phyloP scores from a whole-genome alignment of 2,329 filamentous ascomycete genomes.

The Didymella keratinophila region DNA sequence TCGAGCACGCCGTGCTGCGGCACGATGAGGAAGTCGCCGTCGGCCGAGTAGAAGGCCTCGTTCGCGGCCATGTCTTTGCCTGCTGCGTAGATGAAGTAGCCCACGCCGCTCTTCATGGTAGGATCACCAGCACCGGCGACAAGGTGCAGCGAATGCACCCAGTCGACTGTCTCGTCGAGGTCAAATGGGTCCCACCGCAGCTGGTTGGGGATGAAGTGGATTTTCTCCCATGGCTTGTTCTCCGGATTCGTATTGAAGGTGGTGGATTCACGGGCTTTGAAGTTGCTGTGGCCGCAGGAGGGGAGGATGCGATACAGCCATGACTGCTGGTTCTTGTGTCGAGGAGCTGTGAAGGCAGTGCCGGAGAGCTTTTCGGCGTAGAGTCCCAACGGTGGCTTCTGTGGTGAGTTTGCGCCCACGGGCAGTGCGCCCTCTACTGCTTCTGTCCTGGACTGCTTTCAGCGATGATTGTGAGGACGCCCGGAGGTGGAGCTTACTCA shows the following conservation, averaged over 20 bases:
- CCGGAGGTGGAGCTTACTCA: constrained; percentile 65
- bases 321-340: constrained; percentile 64
- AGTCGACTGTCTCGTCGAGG: constrained; percentile 72
- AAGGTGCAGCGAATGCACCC: constrained; percentile 73
- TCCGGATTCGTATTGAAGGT: constrained; percentile 61
- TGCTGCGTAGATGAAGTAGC: constrained; percentile 81
- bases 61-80: constrained; percentile 78
- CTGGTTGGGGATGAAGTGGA: constrained; percentile 81
- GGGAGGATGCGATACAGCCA: constrained; percentile 67
- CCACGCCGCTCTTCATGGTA: constrained; percentile 78
- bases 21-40: constrained; percentile 72
- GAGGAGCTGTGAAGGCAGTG: constrained; percentile 66
- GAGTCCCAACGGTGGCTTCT: constrained; percentile 78
- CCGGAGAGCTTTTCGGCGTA: constrained; percentile 78
- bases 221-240: constrained; percentile 61
- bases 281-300: constrained; percentile 65
- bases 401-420: constrained; percentile 79
- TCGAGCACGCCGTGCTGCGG: constrained; percentile 71
- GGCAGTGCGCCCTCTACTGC: constrained; percentile 78
- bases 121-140: constrained; percentile 83
- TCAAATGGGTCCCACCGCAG: constrained; percentile 82
- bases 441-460: constrained; percentile 66
- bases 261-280: constrained; percentile 58
- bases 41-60: constrained; percentile 82
- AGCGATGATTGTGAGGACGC: constrained; percentile 10